Percentiles rank a stretch among this genome's conserved stretches.
phyloP scores from a whole-genome alignment of 257 asterid genomes.

The Schizonepeta tenuifolia region DNA sequence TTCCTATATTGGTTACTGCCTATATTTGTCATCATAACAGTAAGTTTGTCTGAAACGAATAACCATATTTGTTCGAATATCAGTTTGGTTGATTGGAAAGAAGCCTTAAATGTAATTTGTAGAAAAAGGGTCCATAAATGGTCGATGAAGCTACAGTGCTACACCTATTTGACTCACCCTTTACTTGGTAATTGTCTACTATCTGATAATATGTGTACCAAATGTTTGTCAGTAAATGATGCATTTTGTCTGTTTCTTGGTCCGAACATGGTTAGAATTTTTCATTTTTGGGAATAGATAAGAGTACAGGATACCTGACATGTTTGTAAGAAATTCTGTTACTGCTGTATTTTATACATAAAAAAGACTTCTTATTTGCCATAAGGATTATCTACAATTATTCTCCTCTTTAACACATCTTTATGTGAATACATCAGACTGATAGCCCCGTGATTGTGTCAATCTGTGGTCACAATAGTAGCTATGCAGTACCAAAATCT shows the following conservation, averaged over 20 bases:
- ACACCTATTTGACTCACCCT: neutral
- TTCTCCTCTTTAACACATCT: no score
- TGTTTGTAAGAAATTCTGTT: neutral
- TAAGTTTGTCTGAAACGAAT: conserved; percentile 40
- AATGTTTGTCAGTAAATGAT: neutral
- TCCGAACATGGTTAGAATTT: neutral
- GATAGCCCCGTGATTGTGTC: neutral
- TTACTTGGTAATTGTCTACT: neutral
- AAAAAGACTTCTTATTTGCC: neutral
- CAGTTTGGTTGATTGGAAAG: neutral
- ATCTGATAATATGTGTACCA: conserved; percentile 3
- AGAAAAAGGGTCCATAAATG: neutral
- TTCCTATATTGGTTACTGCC: conserved; percentile 86
- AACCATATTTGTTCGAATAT: neutral
- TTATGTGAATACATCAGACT: no score
- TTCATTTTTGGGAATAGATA: conserved; percentile 6
- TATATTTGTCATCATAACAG: conserved; percentile 88
- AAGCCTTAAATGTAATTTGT: neutral
- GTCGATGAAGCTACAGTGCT: neutral
- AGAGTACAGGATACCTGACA: neutral
- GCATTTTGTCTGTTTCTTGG: neutral
- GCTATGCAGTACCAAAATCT: neutral
- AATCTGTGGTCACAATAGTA: neutral
- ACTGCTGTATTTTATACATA: neutral
- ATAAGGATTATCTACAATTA: no score